Percentiles rank a stretch among this genome's conserved stretches.
Evolutionary conservation across 352 stramenopile genomes (phyloP).

Genomic region (Pythium plurisporium): DNA sequence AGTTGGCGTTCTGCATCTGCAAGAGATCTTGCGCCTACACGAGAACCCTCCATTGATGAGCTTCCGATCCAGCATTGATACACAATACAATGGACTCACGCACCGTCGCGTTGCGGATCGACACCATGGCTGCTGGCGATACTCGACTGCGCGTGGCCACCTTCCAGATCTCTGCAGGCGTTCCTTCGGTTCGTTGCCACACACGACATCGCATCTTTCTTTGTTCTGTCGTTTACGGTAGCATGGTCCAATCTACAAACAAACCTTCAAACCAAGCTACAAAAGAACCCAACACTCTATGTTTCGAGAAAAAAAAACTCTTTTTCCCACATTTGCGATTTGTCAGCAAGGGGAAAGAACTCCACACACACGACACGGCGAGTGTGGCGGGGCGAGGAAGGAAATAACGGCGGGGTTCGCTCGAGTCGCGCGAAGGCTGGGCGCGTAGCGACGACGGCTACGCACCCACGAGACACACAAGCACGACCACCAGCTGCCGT

Average conservation of each 20-base stretch:
- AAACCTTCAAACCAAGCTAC: neutral
- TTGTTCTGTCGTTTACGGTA: slow-evolving; percentile 19
- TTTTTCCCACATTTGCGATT: neutral
- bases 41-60: too few relatives aligned
- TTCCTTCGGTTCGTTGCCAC: slow-evolving; percentile 23
- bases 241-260: slow-evolving; percentile 6
- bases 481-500: too few relatives aligned
- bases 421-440: too few relatives aligned
- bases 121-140: too few relatives aligned
- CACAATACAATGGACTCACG: slow-evolving; percentile 2
- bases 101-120: slow-evolving; percentile 93
- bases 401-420: neutral
- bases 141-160: too few relatives aligned
- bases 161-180: neutral
- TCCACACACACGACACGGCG: neutral
- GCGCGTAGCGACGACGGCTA: too few relatives aligned
- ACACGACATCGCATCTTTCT: neutral
- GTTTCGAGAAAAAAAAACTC: neutral
- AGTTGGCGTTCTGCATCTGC: slow-evolving; percentile 98
- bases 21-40: slow-evolving; percentile 93
- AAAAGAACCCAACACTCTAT: too few relatives aligned
- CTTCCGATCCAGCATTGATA: too few relatives aligned
- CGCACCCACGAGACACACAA: too few relatives aligned
- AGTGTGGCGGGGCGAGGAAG: neutral
- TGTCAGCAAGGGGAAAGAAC: slow-evolving; percentile 7